These are phyloP conservation scores for Boletus sp. DNA, from an alignment of 1,284 basidiomycete species.

Conservation along the genomic window DNA sequence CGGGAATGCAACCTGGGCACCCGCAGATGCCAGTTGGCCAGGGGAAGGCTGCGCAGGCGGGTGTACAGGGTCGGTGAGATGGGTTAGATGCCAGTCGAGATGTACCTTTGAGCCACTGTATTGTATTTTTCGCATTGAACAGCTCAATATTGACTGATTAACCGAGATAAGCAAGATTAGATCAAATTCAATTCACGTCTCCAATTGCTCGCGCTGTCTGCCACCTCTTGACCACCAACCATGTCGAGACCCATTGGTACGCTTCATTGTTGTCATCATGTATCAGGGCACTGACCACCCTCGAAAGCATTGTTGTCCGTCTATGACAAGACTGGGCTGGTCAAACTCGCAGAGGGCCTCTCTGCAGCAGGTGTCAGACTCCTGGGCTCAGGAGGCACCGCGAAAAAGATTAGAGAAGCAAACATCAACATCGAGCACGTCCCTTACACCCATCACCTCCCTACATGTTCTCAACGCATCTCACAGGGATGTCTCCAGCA, in stretches of 20 bases:
- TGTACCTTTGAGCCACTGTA: slow-evolving; percentile 12
- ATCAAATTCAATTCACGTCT: slow-evolving; percentile 1
- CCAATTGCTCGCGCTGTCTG: neutral
- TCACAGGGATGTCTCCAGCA: slow-evolving; percentile 92
- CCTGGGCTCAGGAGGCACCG: slow-evolving; percentile 94
- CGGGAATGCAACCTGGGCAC: slow-evolving; percentile 31
- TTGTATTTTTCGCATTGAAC: slow-evolving; percentile 10
- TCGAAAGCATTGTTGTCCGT: slow-evolving; percentile 85
- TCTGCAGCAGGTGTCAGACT: slow-evolving; percentile 81
- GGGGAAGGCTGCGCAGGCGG: slow-evolving; percentile 37
- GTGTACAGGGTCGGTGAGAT: slow-evolving; percentile 36
- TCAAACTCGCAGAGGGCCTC: slow-evolving; percentile 87
- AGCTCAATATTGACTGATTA: slow-evolving; percentile 14
- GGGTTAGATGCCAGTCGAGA: neutral
- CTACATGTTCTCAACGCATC: slow-evolving; percentile 11
- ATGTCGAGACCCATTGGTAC: slow-evolving; percentile 30
- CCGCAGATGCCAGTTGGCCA: slow-evolving; percentile 32
- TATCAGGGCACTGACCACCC: slow-evolving; percentile 10
- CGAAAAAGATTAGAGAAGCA: slow-evolving; percentile 94
- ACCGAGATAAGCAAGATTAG: slow-evolving; percentile 19
- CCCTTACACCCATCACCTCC: neutral
- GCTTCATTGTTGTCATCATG: slow-evolving; percentile 1
- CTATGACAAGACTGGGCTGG: slow-evolving; percentile 91
- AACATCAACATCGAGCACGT: slow-evolving; percentile 88
- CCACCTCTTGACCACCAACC: slow-evolving; percentile 21